phyloP scores from a whole-genome alignment of 306 rosid species.

The Dryas drummondii region DNA sequence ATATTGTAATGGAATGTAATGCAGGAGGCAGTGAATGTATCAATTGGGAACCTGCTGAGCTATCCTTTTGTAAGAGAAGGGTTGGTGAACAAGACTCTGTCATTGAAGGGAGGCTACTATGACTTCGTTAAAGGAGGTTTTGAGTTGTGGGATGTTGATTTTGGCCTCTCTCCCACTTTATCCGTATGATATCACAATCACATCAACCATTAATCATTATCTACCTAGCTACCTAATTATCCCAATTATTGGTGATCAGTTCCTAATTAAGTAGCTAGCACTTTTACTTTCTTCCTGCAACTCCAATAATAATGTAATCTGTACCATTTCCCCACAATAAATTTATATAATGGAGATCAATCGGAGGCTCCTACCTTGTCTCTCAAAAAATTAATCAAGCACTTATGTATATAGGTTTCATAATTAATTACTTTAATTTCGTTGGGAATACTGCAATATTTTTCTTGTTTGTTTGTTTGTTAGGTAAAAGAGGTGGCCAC shows the following conservation, averaged over 20 bases:
- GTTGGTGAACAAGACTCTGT: conserved; percentile 74
- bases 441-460: conserved; percentile 32
- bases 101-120: conserved; percentile 81
- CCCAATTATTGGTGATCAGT: too few relatives aligned
- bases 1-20: neutral
- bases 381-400: neutral
- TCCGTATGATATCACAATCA: conserved; percentile 80
- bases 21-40: conserved; percentile 90
- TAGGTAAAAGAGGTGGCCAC: conserved; percentile 99
- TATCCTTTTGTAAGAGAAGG: conserved; percentile 96
- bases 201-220: conserved; percentile 13
- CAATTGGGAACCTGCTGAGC: conserved; percentile 83
- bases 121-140: conserved; percentile 81
- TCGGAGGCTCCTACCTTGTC: neutral
- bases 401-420: too few relatives aligned
- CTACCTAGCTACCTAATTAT: neutral
- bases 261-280: neutral
- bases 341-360: neutral
- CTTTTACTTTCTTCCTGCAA: neutral
- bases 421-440: conserved; percentile 9
- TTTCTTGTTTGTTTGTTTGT: conserved; percentile 44
- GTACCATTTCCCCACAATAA: conserved; percentile 23
- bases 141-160: conserved; percentile 91
- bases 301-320: conserved; percentile 2
- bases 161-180: conserved; percentile 65